Base-by-base conservation (phyloP, 2,329 filamentous ascomycete species). In the Botryotinia calthae region DNA sequence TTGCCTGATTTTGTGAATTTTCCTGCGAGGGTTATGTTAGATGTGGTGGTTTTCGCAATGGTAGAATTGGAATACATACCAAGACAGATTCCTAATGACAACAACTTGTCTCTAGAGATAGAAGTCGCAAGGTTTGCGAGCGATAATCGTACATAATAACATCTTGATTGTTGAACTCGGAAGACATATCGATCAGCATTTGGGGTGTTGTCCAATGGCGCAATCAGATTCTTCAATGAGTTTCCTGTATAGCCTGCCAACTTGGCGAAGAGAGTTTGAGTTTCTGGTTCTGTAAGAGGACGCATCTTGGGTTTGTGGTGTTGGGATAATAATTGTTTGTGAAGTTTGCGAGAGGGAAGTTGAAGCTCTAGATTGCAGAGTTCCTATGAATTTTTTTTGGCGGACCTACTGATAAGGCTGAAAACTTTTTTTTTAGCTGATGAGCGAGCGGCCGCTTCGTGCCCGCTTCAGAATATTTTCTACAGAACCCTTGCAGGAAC, bases 1-100 rank as follows among this genome's bases (percentile, higher is more conserved):
- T 98, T 98, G 76, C 94, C 94, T 7, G 94, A 93, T 86, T 98
- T 98, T 75, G 95, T 98, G 85, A 98, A 97, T 82, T 98, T 97
- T 80, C 94, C 94, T 89, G 64, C 10, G 25, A 4, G 6, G 48
- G 51, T 63, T 7, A n/a, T 62, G 56, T 79, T 73, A 79, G 78
- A 51, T 18, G 18, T 31, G 25, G 12, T 6, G 7, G 8, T 8
- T 31, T 14, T 64, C n/a, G 18, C 6, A 31, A 31, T 18, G 28
- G 16, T 59, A 37, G 37, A 51, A 44, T 22, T 5, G 18, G 4
- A 9, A 25, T 8, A 75, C 80, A 62, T 83, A 87, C 88, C 89
- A 20, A 98, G 84, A 81, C 95, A 98, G 37, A 92, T 95, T 40
- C 95, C 95, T n/a, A 97, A 85, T 0, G 92, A 95, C 69, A 98